Evolutionary conservation across 129 eudicot species (phyloP).

Genomic region (Smallanthus sonchifolius): DNA sequence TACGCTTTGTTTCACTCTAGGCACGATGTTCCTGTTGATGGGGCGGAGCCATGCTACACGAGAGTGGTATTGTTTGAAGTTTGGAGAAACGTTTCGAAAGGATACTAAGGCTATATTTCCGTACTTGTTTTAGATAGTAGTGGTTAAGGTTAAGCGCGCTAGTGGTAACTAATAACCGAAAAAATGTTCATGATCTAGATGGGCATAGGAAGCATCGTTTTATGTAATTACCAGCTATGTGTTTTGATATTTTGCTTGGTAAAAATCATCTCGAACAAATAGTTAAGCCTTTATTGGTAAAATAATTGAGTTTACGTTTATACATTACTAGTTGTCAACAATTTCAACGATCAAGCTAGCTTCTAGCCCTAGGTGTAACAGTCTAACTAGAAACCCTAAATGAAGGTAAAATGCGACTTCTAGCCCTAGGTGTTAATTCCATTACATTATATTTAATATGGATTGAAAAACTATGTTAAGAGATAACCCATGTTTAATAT

Average conservation of each 20-base stretch:
- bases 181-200: too few species aligned
- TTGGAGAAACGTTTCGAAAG: constrained; percentile 39
- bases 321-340: not conserved
- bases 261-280: too few species aligned
- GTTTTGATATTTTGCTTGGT: too few species aligned
- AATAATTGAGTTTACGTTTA: not conserved
- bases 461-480: too few species aligned
- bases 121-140: constrained; percentile 3
- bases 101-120: constrained; percentile 57
- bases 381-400: too few species aligned
- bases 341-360: not conserved
- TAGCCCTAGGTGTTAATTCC: too few species aligned
- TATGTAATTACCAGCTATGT: not conserved
- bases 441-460: too few species aligned
- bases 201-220: too few species aligned
- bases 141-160: not conserved
- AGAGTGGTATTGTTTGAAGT: constrained; percentile 60
- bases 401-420: too few species aligned
- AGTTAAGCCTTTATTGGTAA: not conserved
- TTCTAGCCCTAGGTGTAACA: too few species aligned
- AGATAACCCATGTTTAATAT: too few species aligned
- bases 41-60: constrained; percentile 69
- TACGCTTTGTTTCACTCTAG: constrained; percentile 32
- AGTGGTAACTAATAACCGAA: too few species aligned
- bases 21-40: constrained; percentile 35